Base-by-base conservation (phyloP, 1,284 basidiomycete genomes). In the Schizophyllum amplum region DNA sequence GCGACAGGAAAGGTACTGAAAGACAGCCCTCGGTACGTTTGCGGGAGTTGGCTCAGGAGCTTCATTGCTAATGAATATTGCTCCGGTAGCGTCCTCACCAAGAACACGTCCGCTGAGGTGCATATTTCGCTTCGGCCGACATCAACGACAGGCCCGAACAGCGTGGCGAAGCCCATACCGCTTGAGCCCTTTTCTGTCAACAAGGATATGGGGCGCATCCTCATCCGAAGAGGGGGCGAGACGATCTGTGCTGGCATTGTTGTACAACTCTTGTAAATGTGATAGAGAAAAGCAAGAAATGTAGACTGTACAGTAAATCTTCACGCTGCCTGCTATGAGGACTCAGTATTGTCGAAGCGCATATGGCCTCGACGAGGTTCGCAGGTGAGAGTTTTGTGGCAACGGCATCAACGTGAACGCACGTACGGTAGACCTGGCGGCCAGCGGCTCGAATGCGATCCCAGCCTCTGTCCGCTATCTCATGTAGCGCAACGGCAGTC, bases 171-270 rank as follows among this genome's bases (percentile, higher is more conserved):
- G 7, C 78, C 84, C 1, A 87, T 97, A 25, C 91, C 94, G 1
- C 68, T 97, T 20, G 96, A 99, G 68, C 82, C 90, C 1, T 96
- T 96, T 61, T 72, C 84, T 3, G 75, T 76, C n/a, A 98, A 94
- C 73, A 98, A 98, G 72, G 93, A 97, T 62, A 97, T 99, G 96
- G 95, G 95, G 0, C 77, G 96, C 48, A 82, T 99, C 51, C 70
- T 99, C 55, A 78, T 99, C 60, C 77, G 96, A 46, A 78, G 95
- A 60, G 85, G 85, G 20, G 96, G 97, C 0, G 94, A 98, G 75
- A 98, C 96, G 0, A 90, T 99, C 59, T 93, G 88, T 51, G 95
- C 95, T 55, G 95, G 33, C 33, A 42, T 42, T 17, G 33, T 42
- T 3, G 33, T 42, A 3, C 33, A 42, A 42, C 33, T 42, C 13